Conservation (phyloP, 176 grass and related monocot genomes). For the Otatea glauca region DNA sequence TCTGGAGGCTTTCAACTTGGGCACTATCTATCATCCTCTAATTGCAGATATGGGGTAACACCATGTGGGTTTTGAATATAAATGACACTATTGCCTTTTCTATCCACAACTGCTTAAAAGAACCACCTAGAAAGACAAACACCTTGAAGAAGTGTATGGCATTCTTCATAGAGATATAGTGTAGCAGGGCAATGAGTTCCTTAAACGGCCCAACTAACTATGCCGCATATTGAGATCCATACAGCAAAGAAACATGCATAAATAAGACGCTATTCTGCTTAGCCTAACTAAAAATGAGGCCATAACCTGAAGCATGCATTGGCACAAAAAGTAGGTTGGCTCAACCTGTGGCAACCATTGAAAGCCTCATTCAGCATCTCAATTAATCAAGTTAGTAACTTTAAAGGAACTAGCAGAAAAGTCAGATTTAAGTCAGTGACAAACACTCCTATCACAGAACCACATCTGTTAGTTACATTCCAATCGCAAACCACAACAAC, state of each 20-base stretch:
- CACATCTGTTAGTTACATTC: neutral
- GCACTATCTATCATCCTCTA: neutral
- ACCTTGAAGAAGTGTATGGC: neutral
- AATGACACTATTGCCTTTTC: neutral
- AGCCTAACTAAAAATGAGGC: neutral
- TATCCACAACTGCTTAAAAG: neutral
- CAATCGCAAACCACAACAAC: neutral
- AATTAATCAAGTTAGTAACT: slow-evolving; percentile 6
- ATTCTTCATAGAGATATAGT: slow-evolving; percentile 20
- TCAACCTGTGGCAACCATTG: neutral
- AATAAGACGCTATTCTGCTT: neutral
- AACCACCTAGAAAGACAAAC: neutral
- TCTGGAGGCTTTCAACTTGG: neutral
- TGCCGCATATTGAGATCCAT: neutral
- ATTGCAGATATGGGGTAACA: neutral
- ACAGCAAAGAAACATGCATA: neutral
- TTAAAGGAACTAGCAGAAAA: neutral
- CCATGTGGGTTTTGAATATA: neutral
- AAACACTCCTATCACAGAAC: neutral
- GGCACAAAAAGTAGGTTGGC: neutral
- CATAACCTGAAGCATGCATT: neutral
- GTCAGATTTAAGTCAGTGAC: neutral
- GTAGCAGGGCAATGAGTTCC: neutral
- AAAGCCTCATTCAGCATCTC: neutral
- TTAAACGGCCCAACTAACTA: neutral